Percentiles rank a stretch among this genome's conserved stretches.
Conservation (phyloP, 1,284 basidiomycete genomes). For the Sanghuangporus baumii region DNA sequence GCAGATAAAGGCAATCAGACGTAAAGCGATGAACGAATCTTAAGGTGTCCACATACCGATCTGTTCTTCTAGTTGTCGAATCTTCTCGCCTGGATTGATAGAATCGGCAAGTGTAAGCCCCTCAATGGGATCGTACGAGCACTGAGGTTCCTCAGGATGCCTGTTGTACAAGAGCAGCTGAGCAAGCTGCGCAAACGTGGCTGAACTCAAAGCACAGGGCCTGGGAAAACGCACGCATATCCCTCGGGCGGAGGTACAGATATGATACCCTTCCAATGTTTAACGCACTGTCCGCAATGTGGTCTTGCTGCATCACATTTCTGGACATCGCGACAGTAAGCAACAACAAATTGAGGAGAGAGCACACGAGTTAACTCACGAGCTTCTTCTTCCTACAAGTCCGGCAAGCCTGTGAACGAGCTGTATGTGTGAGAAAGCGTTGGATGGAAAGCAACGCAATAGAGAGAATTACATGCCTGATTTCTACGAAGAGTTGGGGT, state of each 20-base stretch:
- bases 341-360: conserved; percentile 11
- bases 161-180: conserved; percentile 30
- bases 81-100: conserved; percentile 68
- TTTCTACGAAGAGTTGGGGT: conserved; percentile 72
- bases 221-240: conserved; percentile 53
- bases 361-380: conserved; percentile 34
- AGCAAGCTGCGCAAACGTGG: background rate
- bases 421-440: background rate
- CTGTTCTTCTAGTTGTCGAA: conserved; percentile 70
- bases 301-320: conserved; percentile 81
- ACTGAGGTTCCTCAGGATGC: conserved; percentile 75
- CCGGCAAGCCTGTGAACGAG: conserved; percentile 55
- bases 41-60: conserved; percentile 46
- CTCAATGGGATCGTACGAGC: conserved; percentile 78
- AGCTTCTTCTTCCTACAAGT: conserved; percentile 77
- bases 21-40: background rate
- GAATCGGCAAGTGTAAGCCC: conserved; percentile 69
- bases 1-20: conserved; percentile 2
- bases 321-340: conserved; percentile 31
- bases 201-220: background rate
- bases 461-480: conserved; percentile 41
- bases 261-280: conserved; percentile 74
- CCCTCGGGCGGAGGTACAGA: conserved; percentile 75
- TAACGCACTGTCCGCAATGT: conserved; percentile 77
- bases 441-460: background rate